Evolutionary conservation across 2,329 filamentous ascomycete genomes (phyloP).

Genomic region (Penicillium sp.): DNA sequence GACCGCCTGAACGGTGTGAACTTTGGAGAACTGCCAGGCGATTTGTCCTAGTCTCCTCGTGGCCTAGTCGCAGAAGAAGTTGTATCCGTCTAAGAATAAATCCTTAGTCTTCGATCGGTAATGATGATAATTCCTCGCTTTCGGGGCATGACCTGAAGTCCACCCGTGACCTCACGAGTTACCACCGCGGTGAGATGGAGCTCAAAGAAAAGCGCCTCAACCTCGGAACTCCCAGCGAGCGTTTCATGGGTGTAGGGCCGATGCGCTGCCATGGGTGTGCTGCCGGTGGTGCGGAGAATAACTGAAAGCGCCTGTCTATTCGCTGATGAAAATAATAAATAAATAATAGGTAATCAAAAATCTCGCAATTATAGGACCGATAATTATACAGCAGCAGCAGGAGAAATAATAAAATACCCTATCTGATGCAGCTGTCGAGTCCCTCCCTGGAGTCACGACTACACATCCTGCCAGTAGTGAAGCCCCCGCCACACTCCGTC

Average conservation of each 20-base stretch:
- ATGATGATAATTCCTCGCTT: constrained; percentile 8
- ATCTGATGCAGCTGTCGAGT: constrained; percentile 12
- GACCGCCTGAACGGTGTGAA: constrained; percentile 26
- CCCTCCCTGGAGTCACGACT: constrained; percentile 5
- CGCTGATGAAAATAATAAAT: constrained; percentile 1
- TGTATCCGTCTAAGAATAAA: constrained; percentile 16
- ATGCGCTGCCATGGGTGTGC: constrained; percentile 7
- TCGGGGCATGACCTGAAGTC: neutral
- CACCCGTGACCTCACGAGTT: constrained; percentile 10
- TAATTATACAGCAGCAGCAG: neutral
- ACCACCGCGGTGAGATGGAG: constrained; percentile 1
- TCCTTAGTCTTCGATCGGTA: constrained; percentile 2
- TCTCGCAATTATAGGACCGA: neutral
- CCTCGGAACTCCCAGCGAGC: constrained; percentile 6
- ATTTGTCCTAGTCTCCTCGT: constrained; percentile 8
- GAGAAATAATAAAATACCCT: constrained; percentile 2
- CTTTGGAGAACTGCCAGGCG: constrained; percentile 13
- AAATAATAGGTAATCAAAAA: constrained; percentile 9
- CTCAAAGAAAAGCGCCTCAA: neutral
- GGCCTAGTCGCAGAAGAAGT: neutral
- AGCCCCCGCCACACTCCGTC: constrained; percentile 29
- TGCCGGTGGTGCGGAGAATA: neutral
- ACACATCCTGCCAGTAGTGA: constrained; percentile 2
- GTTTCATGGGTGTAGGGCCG: constrained; percentile 8
- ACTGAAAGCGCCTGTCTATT: neutral